These are phyloP conservation scores for Elsinoe ampelina DNA, from an alignment of 2,329 filamentous ascomycete genomes.

Conservation along the genomic window DNA sequence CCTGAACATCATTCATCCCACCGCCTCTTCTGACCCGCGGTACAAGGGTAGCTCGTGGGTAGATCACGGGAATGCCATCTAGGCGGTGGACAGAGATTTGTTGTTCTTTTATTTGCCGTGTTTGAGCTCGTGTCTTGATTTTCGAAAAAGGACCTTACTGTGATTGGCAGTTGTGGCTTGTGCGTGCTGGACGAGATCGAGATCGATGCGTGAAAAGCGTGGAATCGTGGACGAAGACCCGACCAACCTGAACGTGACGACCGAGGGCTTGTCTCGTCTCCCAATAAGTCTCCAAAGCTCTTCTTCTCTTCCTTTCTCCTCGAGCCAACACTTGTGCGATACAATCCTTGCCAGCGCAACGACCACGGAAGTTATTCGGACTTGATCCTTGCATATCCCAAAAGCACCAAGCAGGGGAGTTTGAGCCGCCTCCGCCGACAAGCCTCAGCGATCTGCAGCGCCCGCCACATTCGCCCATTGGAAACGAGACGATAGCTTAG, in stretches of 20 bases:
- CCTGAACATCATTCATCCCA: conserved; percentile 6
- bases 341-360: not conserved
- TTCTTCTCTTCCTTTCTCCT: not conserved
- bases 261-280: not conserved
- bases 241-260: conserved; percentile 4
- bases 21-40: not conserved
- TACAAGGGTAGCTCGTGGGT: not conserved
- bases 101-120: conserved; percentile 1
- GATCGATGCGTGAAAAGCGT: conserved; percentile 4
- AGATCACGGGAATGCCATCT: conserved; percentile 1
- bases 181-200: conserved; percentile 6
- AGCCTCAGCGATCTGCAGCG: conserved; percentile 11
- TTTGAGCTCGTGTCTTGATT: conserved; percentile 9
- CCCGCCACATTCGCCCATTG: not conserved
- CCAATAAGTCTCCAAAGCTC: not conserved
- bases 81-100: not conserved
- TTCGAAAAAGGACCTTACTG: conserved; percentile 1
- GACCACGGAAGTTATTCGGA: not conserved
- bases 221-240: conserved; percentile 3
- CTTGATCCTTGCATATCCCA: not conserved
- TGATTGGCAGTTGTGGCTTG: conserved; percentile 12
- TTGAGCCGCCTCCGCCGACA: conserved; percentile 7
- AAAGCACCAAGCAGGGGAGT: not conserved
- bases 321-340: not conserved
- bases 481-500: not conserved